Conservation (phyloP, 371 early-diverging fungal species). For the Zychaea mexicana region DNA sequence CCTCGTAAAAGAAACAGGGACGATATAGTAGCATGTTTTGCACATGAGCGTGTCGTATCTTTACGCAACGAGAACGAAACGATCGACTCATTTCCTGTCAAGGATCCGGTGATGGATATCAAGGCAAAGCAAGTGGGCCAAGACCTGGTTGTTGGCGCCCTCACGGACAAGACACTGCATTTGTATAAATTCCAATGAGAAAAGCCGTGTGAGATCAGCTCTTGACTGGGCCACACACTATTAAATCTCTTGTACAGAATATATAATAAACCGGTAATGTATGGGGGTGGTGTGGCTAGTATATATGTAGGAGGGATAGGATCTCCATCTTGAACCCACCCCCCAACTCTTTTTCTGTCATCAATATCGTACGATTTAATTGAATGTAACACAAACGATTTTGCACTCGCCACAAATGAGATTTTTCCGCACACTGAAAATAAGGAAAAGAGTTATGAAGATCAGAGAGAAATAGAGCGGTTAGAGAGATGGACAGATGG, state of each 20-base stretch:
- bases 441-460: too few relatives aligned
- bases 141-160: background rate
- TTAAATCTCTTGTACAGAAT: too few relatives aligned
- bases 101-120: constrained; percentile 6
- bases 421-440: background rate
- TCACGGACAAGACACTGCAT: constrained; percentile 14
- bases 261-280: too few relatives aligned
- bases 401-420: constrained; percentile 1
- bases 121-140: background rate
- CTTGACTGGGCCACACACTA: too few relatives aligned
- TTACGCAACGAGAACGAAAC: background rate
- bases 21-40: constrained; percentile 5
- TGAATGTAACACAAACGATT: background rate
- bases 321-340: too few relatives aligned
- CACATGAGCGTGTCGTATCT: background rate
- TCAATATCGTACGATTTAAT: constrained; percentile 6
- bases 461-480: background rate
- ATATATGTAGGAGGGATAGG: too few relatives aligned
- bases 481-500: background rate
- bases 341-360: too few relatives aligned
- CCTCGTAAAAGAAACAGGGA: background rate
- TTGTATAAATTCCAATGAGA: constrained; percentile 10
- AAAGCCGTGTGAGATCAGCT: too few relatives aligned
- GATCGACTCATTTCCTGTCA: background rate
- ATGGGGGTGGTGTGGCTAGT: too few relatives aligned